phyloP scores from a whole-genome alignment of 495 filamentous ascomycete species.

The Rusavskia elegans region DNA sequence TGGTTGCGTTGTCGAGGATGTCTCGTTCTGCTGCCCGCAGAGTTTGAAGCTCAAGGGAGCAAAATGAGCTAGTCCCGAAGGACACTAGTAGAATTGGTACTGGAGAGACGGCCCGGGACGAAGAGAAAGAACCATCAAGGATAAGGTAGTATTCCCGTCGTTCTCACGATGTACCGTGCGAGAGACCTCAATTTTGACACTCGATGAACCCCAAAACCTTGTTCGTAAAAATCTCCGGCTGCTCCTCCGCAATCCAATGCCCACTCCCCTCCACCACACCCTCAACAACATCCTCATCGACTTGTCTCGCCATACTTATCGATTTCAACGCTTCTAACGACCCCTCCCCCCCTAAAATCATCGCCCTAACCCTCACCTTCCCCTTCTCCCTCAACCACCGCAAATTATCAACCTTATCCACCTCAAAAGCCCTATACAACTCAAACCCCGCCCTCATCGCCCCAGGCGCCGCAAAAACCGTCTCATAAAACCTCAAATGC shows the following conservation, averaged over 20 bases:
- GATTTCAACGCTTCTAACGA: slow-evolving; percentile 14
- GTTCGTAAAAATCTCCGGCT: slow-evolving; percentile 22
- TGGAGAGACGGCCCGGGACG: too few relatives aligned
- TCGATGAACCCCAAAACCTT: slow-evolving; percentile 18
- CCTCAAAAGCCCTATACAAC: slow-evolving; percentile 26
- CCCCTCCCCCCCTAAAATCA: slow-evolving; percentile 21
- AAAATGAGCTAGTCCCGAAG: too few relatives aligned
- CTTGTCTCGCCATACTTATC: slow-evolving; percentile 21
- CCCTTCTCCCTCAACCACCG: slow-evolving; percentile 21
- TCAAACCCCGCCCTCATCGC: slow-evolving; percentile 24
- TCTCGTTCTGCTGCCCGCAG: too few relatives aligned
- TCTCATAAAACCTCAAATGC: slow-evolving; percentile 24
- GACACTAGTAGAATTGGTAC: too few relatives aligned
- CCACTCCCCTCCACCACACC: slow-evolving; percentile 17
- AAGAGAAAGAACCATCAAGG: too few relatives aligned
- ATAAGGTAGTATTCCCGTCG: too few relatives aligned
- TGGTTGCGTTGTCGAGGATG: too few relatives aligned
- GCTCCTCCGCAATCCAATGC: slow-evolving; percentile 26
- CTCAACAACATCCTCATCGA: slow-evolving; percentile 15
- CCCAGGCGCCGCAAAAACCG: slow-evolving; percentile 21
- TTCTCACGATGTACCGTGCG: background rate
- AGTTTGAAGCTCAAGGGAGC: too few relatives aligned
- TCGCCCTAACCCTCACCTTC: slow-evolving; percentile 21
- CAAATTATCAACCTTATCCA: slow-evolving; percentile 22
- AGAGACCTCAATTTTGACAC: background rate